Base-by-base conservation (phyloP, 139 green algal species). In the Chlorella sp. region DNA sequence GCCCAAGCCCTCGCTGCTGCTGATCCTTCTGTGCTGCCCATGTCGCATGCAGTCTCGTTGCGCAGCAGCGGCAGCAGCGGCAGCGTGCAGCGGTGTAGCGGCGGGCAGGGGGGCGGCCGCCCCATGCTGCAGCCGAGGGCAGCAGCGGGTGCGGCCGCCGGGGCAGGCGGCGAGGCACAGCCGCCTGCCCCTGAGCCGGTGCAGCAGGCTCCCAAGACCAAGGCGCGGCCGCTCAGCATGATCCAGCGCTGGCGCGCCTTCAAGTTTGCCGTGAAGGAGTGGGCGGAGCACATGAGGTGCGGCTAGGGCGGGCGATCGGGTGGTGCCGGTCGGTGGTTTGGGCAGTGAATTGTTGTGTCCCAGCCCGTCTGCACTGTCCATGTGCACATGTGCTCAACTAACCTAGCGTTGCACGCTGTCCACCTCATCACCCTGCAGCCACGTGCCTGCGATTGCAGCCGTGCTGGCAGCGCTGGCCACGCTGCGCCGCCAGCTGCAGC, bases 221-320 rank as follows among this genome's bases (percentile, higher is more conserved):
- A 38, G 60, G 41, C 62, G 20, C 63, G 78, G 17, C 26, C 39
- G 63, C 5, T 74, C 41, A 65, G 39, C 39, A 3, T 44, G 39
- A 34, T 57, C 17, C 78, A 83, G 78, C 78, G 78, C n/a, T 83
- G 78, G 78, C 63, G 78, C 12, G 78, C 78, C 4, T 18, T 63
- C 39, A 83, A 83, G 78, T 82, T 82, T 82, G 60, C 56, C 2
- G 25, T 38, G 2, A n/a, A 70, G 76, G 76, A 72, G 36, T 63
- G 60, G 25, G n/a, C 30, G 63, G 44, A 85, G 80, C 65, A 5
- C 67, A 47, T 74, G 47, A 70, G 80, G 80, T 78, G 67, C 36
- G 80, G 25, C 2, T 1, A 17, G 17, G 69, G 9, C 44, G 44
- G 44, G 9, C 9, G 44, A 51, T 51, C 44, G 44, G 44, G 6